A percentile compares a stretch with the other conserved stretches of the same genome.
Evolutionary conservation across 768 basidiomycete genomes (phyloP).

Genomic region (Leccinum ochraceum): DNA sequence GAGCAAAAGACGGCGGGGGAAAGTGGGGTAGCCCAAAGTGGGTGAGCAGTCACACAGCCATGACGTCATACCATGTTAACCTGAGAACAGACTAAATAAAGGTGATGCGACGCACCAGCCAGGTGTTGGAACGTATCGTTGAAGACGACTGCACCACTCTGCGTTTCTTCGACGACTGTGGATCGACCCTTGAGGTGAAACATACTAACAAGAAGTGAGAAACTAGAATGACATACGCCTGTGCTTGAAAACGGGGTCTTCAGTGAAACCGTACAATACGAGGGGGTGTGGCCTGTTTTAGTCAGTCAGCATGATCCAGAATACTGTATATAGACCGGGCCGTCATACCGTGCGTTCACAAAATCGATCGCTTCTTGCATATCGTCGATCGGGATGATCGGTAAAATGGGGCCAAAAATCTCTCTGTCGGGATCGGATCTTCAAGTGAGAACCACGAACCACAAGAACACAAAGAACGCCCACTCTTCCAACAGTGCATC

Average conservation of each 20-base stretch:
- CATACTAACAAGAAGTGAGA: neutral
- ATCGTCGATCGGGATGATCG: slow-evolving; percentile 58
- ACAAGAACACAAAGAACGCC: slow-evolving; percentile 9
- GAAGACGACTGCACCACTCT: slow-evolving; percentile 55
- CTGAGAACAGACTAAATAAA: neutral
- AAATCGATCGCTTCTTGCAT: slow-evolving; percentile 58
- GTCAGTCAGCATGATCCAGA: slow-evolving; percentile 7
- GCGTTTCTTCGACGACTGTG: slow-evolving; percentile 55
- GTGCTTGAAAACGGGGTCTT: slow-evolving; percentile 41
- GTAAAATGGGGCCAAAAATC: slow-evolving; percentile 71
- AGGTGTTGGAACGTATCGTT: slow-evolving; percentile 65
- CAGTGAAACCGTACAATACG: slow-evolving; percentile 64
- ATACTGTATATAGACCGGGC: neutral
- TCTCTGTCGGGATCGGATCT: slow-evolving; percentile 46
- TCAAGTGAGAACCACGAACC: neutral
- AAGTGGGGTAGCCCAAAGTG: neutral
- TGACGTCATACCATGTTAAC: slow-evolving; percentile 13
- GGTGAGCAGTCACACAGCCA: slow-evolving; percentile 10
- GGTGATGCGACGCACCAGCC: slow-evolving; percentile 36
- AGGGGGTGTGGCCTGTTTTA: slow-evolving; percentile 54
- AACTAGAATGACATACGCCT: slow-evolving; percentile 32
- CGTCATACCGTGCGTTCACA: slow-evolving; percentile 49
- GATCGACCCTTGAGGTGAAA: neutral
- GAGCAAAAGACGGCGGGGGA: neutral
- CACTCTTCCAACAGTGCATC: slow-evolving; percentile 67